Evolutionary conservation across 768 basidiomycete genomes (phyloP).

Genomic region (Arthromyces matolae): DNA sequence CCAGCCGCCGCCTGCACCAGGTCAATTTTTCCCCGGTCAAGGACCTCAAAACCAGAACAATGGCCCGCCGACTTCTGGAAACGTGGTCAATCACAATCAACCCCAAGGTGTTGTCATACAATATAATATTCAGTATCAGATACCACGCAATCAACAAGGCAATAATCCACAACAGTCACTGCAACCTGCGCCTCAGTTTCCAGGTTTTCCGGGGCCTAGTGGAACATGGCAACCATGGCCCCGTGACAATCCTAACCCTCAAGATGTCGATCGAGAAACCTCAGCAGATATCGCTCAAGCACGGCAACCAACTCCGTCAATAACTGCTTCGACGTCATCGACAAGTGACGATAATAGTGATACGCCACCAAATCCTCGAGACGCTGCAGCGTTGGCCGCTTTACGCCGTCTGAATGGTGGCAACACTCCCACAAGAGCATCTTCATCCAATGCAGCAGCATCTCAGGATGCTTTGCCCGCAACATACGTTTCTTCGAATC

Average conservation of each 20-base stretch:
- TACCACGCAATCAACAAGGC: conserved; percentile 33
- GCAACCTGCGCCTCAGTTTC: conserved; percentile 50
- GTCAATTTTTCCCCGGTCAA: conserved; percentile 29
- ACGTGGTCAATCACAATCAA: conserved; percentile 32
- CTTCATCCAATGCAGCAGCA: not conserved
- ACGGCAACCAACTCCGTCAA: conserved; percentile 1
- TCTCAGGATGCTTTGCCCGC: not conserved
- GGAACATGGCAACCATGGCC: conserved; percentile 67
- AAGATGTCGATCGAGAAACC: not conserved
- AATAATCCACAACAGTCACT: conserved; percentile 28
- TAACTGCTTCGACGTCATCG: not conserved
- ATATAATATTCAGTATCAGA: conserved; percentile 61
- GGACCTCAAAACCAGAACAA: conserved; percentile 23
- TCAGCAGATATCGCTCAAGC: conserved; percentile 1
- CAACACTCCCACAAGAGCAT: conserved; percentile 11
- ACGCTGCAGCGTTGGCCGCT: conserved; percentile 67
- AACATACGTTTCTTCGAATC: not conserved
- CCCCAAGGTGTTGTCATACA: conserved; percentile 53
- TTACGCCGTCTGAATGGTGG: conserved; percentile 42
- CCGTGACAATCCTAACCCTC: conserved; percentile 7
- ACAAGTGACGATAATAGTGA: conserved; percentile 7
- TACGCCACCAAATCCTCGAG: conserved; percentile 22
- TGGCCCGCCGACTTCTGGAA: conserved; percentile 26
- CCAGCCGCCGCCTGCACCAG: conserved; percentile 36
- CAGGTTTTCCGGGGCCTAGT: conserved; percentile 62